These are phyloP conservation scores for Botrytis tulipae DNA, from an alignment of 2,329 filamentous ascomycete species.

Conservation along the genomic window DNA sequence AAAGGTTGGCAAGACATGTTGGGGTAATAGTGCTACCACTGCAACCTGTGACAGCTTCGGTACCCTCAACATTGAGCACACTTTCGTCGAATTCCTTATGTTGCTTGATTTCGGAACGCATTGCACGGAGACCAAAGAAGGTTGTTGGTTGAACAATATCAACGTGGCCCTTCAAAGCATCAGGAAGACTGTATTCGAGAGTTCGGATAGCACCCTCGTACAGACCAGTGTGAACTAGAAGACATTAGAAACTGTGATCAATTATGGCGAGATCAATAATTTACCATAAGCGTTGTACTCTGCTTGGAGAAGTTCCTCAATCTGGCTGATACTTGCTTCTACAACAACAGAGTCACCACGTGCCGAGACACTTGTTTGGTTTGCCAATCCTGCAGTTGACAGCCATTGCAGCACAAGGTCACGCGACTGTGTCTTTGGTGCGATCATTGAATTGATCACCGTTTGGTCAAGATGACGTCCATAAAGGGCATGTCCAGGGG, in stretches of 20 bases:
- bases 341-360: slow-evolving; percentile 53
- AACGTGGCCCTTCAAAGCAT: slow-evolving; percentile 55
- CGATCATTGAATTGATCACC: slow-evolving; percentile 53
- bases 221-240: slow-evolving; percentile 27
- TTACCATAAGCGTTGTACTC: slow-evolving; percentile 51
- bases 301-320: slow-evolving; percentile 54
- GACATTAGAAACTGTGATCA: slow-evolving; percentile 15
- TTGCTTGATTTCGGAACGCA: slow-evolving; percentile 32
- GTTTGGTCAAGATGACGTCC: slow-evolving; percentile 52
- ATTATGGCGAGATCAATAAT: background rate
- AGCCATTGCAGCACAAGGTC: slow-evolving; percentile 59
- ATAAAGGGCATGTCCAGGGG: slow-evolving; percentile 52
- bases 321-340: slow-evolving; percentile 48
- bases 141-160: slow-evolving; percentile 60
- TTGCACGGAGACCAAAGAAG: slow-evolving; percentile 48
- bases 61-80: slow-evolving; percentile 17
- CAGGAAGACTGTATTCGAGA: slow-evolving; percentile 44
- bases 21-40: slow-evolving; percentile 33
- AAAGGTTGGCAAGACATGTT: slow-evolving; percentile 36
- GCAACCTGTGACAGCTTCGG: slow-evolving; percentile 33
- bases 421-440: slow-evolving; percentile 51
- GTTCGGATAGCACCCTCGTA: slow-evolving; percentile 31
- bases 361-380: slow-evolving; percentile 47
- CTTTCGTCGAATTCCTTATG: slow-evolving; percentile 21
- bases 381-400: slow-evolving; percentile 47